Evolutionary conservation across 495 filamentous ascomycete genomes (phyloP), one percentile per base, ranked within the genome.

Genomic region (Penicillium paxilli): DNA sequence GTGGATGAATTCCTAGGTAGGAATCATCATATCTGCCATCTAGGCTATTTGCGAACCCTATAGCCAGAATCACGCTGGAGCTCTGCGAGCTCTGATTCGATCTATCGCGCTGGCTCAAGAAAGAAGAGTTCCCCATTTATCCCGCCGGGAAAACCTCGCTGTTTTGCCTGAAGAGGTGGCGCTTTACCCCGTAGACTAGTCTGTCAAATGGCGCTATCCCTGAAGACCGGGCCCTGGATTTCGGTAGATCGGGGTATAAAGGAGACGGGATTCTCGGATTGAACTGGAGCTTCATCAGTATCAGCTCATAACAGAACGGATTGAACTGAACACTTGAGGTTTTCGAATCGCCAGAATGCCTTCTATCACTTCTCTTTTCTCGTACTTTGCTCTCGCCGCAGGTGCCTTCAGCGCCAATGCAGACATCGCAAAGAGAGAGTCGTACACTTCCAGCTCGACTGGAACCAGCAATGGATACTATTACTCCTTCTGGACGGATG

Each of bases 401-500:
- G 40, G 40, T 8, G 40, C 21, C 20, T 11, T 42, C 21, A 23
- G 40, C 9, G 17, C 40, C 10, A 42, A 1, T 21, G 19, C 19
- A 2, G 40, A 42, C 8, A 19, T 42, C 20, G 4, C 40, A 8
- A 42, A 42, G 20, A 42, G 40, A 42, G 40, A 42, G 20, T 22
- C 40, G 1, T 42, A 42, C 24, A 55, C 52, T 17, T 44, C 52
- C 19, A 55, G 52, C 46, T 8, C 33, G 25, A 83, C 80, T 11
- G 81, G 84, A 44, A 80, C 70, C 14, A 72, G 78, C 68, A 79
- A 81, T 53, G 81, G 81, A 51, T 86, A 73, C 68, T 86, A 83
- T 69, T 87, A 80, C 62, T 81, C 76, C 22, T 86, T 81, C 75
- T 86, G 81, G 81, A 85, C 81, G 41, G 80, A 87, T 37, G 79